Conservation (phyloP, 148 eudicot genomes). For the Nyssa sinensis region DNA sequence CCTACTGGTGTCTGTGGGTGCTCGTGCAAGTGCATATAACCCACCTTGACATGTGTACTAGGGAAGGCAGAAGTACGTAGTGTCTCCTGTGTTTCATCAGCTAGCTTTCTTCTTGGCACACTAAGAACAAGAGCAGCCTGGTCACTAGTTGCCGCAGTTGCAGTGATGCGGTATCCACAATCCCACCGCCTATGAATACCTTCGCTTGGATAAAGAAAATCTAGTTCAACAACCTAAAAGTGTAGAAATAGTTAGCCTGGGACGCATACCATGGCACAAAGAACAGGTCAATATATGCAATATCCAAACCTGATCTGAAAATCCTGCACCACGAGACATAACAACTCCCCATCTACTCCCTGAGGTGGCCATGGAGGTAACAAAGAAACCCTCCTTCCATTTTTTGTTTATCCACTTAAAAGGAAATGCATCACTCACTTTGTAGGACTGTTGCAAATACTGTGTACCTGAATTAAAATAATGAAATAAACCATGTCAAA, state of each 20-base stretch:
- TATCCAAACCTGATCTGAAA: conserved; percentile 52
- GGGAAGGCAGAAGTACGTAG: conserved; percentile 78
- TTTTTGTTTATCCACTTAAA: conserved; percentile 83
- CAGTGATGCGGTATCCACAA: conserved; percentile 61
- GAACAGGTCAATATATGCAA: not conserved
- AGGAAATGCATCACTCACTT: conserved; percentile 80
- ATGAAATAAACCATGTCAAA: not conserved
- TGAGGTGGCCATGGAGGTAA: conserved; percentile 80
- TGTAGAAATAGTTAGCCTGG: not conserved
- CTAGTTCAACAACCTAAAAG: conserved; percentile 64
- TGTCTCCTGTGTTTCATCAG: conserved; percentile 77
- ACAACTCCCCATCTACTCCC: conserved; percentile 72
- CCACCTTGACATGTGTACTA: conserved; percentile 64
- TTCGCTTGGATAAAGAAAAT: conserved; percentile 77
- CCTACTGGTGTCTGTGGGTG: not conserved
- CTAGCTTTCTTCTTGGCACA: conserved; percentile 48
- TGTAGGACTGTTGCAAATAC: conserved; percentile 72
- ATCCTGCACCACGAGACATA: conserved; percentile 79
- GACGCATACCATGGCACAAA: not conserved
- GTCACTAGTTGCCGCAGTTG: conserved; percentile 65
- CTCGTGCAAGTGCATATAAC: not conserved
- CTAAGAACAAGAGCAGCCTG: conserved; percentile 70
- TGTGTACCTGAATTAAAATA: conserved; percentile 45
- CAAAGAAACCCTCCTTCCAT: conserved; percentile 78
- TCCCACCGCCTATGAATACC: conserved; percentile 75